phyloP scores from a whole-genome alignment of 2,329 filamentous ascomycete genomes.

The Ophiostoma montium region DNA sequence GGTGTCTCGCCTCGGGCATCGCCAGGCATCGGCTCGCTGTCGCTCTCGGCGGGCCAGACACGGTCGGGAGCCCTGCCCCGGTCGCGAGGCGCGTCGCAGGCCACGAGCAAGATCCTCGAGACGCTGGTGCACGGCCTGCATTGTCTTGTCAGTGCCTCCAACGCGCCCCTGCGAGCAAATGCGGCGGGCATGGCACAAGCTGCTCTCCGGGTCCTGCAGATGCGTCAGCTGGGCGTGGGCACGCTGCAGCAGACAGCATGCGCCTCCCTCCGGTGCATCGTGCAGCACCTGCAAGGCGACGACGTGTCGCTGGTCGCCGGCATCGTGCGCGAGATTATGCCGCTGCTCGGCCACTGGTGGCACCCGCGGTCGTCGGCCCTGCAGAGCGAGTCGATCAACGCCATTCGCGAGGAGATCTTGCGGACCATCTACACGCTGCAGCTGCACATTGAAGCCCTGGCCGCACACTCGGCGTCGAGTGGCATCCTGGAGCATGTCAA shows the following conservation, averaged over 20 bases:
- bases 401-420: slow-evolving; percentile 64
- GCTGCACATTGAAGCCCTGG: slow-evolving; percentile 46
- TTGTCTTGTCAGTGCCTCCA: slow-evolving; percentile 48
- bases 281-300: slow-evolving; percentile 54
- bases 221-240: slow-evolving; percentile 42
- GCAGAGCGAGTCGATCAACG: slow-evolving; percentile 37
- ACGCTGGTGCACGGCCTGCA: slow-evolving; percentile 53
- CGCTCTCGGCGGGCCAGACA: slow-evolving; percentile 18
- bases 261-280: slow-evolving; percentile 56
- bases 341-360: slow-evolving; percentile 66
- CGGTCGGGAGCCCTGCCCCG: slow-evolving; percentile 17
- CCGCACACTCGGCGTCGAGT: slow-evolving; percentile 27
- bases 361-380: slow-evolving; percentile 46
- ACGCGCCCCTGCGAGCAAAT: slow-evolving; percentile 48
- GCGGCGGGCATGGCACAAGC: slow-evolving; percentile 41
- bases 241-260: slow-evolving; percentile 61
- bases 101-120: slow-evolving; percentile 25
- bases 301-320: slow-evolving; percentile 47
- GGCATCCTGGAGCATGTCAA: slow-evolving; percentile 37
- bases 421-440: slow-evolving; percentile 54
- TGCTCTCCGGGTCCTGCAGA: slow-evolving; percentile 46
- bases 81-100: slow-evolving; percentile 16
- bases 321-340: slow-evolving; percentile 48
- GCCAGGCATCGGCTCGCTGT: slow-evolving; percentile 27
- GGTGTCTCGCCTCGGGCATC: slow-evolving; percentile 26